Conservation (phyloP, 768 basidiomycete species). For the Pisolithus orientalis region DNA sequence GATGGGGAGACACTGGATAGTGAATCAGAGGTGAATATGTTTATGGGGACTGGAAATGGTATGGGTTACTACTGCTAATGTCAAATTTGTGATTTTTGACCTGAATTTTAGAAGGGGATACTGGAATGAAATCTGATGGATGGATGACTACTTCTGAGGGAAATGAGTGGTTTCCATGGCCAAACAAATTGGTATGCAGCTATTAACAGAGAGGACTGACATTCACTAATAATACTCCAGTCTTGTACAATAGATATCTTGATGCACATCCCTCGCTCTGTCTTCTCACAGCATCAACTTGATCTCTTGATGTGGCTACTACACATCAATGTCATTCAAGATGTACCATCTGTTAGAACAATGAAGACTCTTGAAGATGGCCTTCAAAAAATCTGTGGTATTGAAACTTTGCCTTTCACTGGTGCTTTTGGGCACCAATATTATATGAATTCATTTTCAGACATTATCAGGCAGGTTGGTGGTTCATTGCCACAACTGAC, state of each 20-base stretch:
- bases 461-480: constrained; percentile 29
- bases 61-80: neutral
- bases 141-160: neutral
- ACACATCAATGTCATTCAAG: constrained; percentile 11
- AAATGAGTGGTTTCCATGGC: constrained; percentile 1
- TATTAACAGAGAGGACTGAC: neutral
- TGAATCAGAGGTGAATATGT: neutral
- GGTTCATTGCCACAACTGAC: neutral
- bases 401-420: neutral
- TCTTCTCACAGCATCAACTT: constrained; percentile 24
- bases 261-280: constrained; percentile 27
- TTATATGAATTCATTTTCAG: constrained; percentile 24
- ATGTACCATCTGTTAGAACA: constrained; percentile 15
- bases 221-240: constrained; percentile 7
- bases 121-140: neutral
- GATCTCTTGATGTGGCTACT: constrained; percentile 26
- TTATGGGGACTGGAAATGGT: neutral
- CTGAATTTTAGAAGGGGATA: neutral
- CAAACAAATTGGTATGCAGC: neutral
- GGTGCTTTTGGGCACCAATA: constrained; percentile 29
- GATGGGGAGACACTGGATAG: neutral
- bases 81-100: neutral
- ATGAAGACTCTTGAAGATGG: neutral
- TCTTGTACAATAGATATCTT: constrained; percentile 26
- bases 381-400: neutral